These are phyloP conservation scores for Microbotryomycetes sp. DNA, from an alignment of 1,284 basidiomycete genomes.

Conservation along the genomic window DNA sequence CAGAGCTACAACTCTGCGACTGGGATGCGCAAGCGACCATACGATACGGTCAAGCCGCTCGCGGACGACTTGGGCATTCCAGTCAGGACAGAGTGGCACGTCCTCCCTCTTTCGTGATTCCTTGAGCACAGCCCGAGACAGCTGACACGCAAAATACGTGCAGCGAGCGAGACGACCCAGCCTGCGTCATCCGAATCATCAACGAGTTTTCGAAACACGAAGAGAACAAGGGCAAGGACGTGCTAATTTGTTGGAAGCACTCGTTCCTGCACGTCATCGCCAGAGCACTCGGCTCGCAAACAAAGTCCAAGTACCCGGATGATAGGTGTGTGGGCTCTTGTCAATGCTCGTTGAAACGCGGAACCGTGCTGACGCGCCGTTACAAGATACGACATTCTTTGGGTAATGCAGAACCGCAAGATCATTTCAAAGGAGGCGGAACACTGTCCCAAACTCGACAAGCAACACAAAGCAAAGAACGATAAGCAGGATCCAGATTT, in stretches of 20 bases:
- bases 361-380: neutral
- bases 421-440: conserved; percentile 33
- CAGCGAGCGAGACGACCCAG: conserved; percentile 37
- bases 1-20: conserved; percentile 33
- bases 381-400: conserved; percentile 31
- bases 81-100: conserved; percentile 37
- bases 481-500: conserved; percentile 15
- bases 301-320: conserved; percentile 28
- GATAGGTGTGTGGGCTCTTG: conserved; percentile 21
- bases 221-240: conserved; percentile 17
- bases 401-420: conserved; percentile 25
- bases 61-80: conserved; percentile 36
- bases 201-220: conserved; percentile 27
- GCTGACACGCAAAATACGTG: neutral
- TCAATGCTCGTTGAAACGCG: too few species aligned
- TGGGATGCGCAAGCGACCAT: conserved; percentile 36
- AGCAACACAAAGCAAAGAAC: neutral
- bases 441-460: conserved; percentile 31
- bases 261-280: conserved; percentile 35
- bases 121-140: neutral
- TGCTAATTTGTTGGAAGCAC: conserved; percentile 37
- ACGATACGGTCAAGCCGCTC: conserved; percentile 38
- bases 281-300: conserved; percentile 31
- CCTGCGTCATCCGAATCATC: conserved; percentile 35
- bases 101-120: neutral